Evolutionary conservation across 148 eudicot genomes (phyloP).

Genomic region (Nepenthes gracilis): DNA sequence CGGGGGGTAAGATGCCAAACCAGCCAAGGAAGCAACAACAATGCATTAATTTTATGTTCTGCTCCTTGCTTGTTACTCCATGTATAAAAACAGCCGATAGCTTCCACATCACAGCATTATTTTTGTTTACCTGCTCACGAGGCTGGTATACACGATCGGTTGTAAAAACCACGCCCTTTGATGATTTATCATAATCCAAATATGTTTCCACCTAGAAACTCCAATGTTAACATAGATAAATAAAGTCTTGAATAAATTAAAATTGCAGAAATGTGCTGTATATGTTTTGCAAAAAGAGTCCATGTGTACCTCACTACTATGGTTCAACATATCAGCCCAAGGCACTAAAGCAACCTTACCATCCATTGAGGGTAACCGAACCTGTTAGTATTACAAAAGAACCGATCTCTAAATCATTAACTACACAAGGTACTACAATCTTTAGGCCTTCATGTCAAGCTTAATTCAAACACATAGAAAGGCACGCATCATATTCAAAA

Average conservation of each 20-base stretch:
- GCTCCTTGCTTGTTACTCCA: no score
- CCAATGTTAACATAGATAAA: constrained; percentile 4
- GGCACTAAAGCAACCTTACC: constrained; percentile 94
- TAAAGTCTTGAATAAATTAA: constrained; percentile 5
- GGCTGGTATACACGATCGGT: constrained; percentile 89
- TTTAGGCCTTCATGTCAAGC: no score
- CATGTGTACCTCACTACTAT: constrained; percentile 63
- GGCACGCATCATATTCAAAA: no score
- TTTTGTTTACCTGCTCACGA: constrained; percentile 91
- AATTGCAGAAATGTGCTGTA: background rate
- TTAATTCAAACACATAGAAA: no score
- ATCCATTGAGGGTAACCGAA: constrained; percentile 90
- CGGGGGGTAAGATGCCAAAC: no score
- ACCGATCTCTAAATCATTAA: background rate
- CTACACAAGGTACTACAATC: constrained; percentile 1
- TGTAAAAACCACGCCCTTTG: constrained; percentile 78
- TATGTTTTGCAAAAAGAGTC: background rate
- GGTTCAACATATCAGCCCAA: constrained; percentile 99
- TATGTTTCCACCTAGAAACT: constrained; percentile 64
- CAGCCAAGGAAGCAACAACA: no score
- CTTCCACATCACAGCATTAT: no score
- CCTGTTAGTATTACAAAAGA: constrained; percentile 31
- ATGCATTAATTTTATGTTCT: no score
- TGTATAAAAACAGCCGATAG: no score
- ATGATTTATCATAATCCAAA: constrained; percentile 86